Conservation (phyloP, 129 eudicot genomes). For the Chrysanthemum seticuspe region DNA sequence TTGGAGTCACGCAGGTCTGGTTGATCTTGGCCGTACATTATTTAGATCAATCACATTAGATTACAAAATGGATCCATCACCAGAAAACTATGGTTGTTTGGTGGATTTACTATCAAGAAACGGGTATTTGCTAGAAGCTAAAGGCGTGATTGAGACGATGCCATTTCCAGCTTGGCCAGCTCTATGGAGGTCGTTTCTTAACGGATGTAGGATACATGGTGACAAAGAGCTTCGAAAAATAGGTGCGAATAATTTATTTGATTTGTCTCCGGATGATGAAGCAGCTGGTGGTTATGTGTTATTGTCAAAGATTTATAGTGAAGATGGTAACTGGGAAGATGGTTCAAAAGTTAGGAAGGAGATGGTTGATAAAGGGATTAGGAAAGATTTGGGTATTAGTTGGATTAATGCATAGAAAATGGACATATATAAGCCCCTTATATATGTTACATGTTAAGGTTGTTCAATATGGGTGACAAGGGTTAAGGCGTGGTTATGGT, state of each 20-base stretch:
- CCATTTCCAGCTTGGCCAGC: slow-evolving; percentile 44
- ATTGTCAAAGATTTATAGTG: slow-evolving; percentile 2
- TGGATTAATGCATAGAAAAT: slow-evolving; percentile 29
- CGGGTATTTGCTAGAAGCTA: slow-evolving; percentile 39
- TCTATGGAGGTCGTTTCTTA: slow-evolving; percentile 47
- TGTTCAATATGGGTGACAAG: too few species aligned
- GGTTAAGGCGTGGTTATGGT: too few species aligned
- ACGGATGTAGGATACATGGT: slow-evolving; percentile 47
- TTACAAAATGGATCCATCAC: slow-evolving; percentile 36
- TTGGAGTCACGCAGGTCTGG: slow-evolving; percentile 39
- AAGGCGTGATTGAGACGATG: slow-evolving; percentile 24
- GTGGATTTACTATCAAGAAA: slow-evolving; percentile 48
- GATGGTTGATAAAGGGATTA: slow-evolving; percentile 28
- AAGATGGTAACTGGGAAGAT: too few species aligned
- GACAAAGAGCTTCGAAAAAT: slow-evolving; percentile 29
- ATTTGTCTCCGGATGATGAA: slow-evolving; percentile 26
- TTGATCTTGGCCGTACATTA: slow-evolving; percentile 40
- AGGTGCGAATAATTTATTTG: slow-evolving; percentile 23
- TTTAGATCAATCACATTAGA: slow-evolving; percentile 39
- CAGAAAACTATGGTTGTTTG: slow-evolving; percentile 38
- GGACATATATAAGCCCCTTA: neutral
- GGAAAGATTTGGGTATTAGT: slow-evolving; percentile 37
- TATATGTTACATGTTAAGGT: too few species aligned
- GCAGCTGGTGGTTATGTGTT: slow-evolving; percentile 29
- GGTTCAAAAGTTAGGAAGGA: slow-evolving; percentile 11